Percentiles rank a stretch among this genome's conserved stretches.
These are phyloP conservation scores for Neofusicoccum kwambonambiense DNA, from an alignment of 2,329 filamentous ascomycete genomes.

Conservation along the genomic window DNA sequence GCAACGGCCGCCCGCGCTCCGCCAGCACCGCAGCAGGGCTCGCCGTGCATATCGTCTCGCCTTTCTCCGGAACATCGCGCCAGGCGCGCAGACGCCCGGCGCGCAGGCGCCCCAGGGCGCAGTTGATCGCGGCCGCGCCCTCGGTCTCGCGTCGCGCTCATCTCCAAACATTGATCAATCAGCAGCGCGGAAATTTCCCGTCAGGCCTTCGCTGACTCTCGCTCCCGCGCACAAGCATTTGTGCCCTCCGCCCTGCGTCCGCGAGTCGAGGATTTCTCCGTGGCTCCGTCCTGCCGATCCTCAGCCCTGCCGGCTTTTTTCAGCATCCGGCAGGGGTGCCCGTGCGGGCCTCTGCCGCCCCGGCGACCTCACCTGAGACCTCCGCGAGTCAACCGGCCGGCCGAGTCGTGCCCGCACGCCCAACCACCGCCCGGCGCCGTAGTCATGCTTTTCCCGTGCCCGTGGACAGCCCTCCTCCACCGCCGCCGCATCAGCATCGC, in stretches of 20 bases:
- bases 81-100: not conserved
- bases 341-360: not conserved
- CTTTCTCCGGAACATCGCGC: not conserved
- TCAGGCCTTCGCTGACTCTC: not conserved
- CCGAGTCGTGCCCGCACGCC: not conserved
- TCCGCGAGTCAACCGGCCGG: not conserved
- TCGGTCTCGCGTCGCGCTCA: not conserved
- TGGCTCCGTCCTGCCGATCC: constrained; percentile 10
- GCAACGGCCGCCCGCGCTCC: not conserved
- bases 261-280: not conserved
- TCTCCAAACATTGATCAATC: constrained; percentile 12
- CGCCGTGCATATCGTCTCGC: not conserved
- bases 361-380: constrained; percentile 7
- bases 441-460: not conserved
- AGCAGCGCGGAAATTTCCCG: not conserved
- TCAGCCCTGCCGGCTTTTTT: constrained; percentile 13
- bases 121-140: no score
- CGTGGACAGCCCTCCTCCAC: not conserved
- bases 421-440: not conserved
- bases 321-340: not conserved
- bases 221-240: constrained; percentile 15
- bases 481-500: not conserved
- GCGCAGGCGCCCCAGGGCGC: no score
- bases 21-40: not conserved
- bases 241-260: not conserved